phyloP scores from a whole-genome alignment of 371 early-diverging fungal genomes.

The Rhizopus microsporus region DNA sequence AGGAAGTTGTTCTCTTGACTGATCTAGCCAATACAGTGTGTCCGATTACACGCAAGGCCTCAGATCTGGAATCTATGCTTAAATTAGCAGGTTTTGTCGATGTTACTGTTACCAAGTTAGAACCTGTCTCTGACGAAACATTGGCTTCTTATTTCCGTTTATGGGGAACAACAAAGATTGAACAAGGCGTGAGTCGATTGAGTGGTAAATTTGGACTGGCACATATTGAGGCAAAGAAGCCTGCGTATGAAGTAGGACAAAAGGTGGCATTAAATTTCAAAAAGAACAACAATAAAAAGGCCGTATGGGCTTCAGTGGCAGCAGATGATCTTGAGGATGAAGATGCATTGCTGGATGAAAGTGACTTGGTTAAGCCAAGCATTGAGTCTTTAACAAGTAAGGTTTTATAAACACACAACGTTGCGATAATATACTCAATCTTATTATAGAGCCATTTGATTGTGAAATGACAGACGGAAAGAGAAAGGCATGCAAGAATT shows the following conservation, averaged over 20 bases:
- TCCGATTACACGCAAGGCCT: slow-evolving; percentile 44
- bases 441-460: slow-evolving; percentile 54
- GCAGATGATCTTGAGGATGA: slow-evolving; percentile 86
- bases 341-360: slow-evolving; percentile 85
- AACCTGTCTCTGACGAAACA: slow-evolving; percentile 44
- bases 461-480: slow-evolving; percentile 69
- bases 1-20: slow-evolving; percentile 39
- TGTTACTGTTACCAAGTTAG: slow-evolving; percentile 29
- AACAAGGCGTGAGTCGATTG: slow-evolving; percentile 48
- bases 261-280: slow-evolving; percentile 46
- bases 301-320: slow-evolving; percentile 53
- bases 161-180: slow-evolving; percentile 47
- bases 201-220: slow-evolving; percentile 48
- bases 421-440: not conserved
- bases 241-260: slow-evolving; percentile 84
- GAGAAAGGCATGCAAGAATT: slow-evolving; percentile 96
- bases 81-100: slow-evolving; percentile 52
- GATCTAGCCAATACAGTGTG: slow-evolving; percentile 37
- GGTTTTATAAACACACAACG: slow-evolving; percentile 6
- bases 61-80: slow-evolving; percentile 45
- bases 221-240: slow-evolving; percentile 70
- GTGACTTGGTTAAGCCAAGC: slow-evolving; percentile 78
- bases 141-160: slow-evolving; percentile 42
- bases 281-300: slow-evolving; percentile 58
- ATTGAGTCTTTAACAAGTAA: slow-evolving; percentile 63